Evolutionary conservation across 306 rosid species (phyloP).

Genomic region (Ormosia emarginata): DNA sequence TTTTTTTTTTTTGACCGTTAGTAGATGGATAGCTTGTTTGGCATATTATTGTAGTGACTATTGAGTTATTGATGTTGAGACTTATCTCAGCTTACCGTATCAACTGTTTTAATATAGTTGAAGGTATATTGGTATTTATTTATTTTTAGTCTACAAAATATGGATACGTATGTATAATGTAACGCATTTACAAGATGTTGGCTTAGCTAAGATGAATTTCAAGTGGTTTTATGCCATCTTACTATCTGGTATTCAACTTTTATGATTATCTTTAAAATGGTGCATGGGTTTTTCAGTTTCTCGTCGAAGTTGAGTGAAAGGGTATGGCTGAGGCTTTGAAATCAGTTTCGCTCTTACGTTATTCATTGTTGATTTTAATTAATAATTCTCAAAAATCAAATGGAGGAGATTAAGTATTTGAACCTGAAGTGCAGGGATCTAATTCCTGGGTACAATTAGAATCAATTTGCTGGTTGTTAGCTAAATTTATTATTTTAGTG

Average conservation of each 20-base stretch:
- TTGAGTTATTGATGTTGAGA: conserved; percentile 7
- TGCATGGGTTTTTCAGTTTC: background rate
- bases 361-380: background rate
- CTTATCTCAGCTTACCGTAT: conserved; percentile 6
- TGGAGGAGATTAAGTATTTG: background rate
- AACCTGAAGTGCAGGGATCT: background rate
- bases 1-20: too few relatives aligned
- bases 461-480: too few relatives aligned
- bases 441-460: too few relatives aligned
- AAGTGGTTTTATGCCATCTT: background rate
- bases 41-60: conserved; percentile 10
- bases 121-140: background rate
- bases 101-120: conserved; percentile 14
- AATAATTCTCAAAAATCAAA: background rate
- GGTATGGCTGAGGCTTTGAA: background rate
- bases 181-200: background rate
- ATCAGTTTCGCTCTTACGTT: background rate
- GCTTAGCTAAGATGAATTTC: background rate
- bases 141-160: background rate
- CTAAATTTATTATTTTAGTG: too few relatives aligned
- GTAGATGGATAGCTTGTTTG: conserved; percentile 12
- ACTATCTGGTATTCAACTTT: background rate
- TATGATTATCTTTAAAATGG: background rate
- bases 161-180: background rate
- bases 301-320: background rate